Conservation (phyloP, 441 rosid genomes). For the Erodium trifolium region DNA sequence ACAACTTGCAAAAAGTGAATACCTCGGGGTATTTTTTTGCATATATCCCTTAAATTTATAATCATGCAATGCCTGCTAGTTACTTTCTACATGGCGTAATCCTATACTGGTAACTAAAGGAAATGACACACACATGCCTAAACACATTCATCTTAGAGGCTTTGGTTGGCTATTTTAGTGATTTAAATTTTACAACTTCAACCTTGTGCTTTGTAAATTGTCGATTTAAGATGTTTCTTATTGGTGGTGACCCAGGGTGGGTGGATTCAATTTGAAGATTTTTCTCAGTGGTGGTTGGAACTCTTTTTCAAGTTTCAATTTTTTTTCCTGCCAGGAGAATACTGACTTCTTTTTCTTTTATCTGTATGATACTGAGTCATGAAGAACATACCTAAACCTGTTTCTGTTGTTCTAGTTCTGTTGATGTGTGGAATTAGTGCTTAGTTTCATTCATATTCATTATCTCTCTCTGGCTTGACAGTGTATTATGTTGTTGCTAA, state of each 20-base stretch:
- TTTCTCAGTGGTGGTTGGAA: background rate
- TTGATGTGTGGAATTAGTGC: background rate
- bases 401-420: background rate
- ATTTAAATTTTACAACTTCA: background rate
- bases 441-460: background rate
- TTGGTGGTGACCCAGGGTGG: background rate
- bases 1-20: no score
- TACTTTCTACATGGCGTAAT: background rate
- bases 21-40: no score
- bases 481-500: background rate
- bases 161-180: background rate
- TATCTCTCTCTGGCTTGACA: background rate
- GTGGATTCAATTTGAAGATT: background rate
- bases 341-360: background rate
- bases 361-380: background rate
- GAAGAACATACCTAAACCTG: background rate
- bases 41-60: background rate
- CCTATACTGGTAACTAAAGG: background rate
- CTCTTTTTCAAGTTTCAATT: background rate
- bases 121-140: background rate
- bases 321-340: background rate
- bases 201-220: background rate
- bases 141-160: background rate
- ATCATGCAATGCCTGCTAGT: background rate
- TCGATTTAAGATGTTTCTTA: background rate